These are phyloP conservation scores for Magnolia sinica DNA, from an alignment of 164 flowering plant species.

Conservation along the genomic window DNA sequence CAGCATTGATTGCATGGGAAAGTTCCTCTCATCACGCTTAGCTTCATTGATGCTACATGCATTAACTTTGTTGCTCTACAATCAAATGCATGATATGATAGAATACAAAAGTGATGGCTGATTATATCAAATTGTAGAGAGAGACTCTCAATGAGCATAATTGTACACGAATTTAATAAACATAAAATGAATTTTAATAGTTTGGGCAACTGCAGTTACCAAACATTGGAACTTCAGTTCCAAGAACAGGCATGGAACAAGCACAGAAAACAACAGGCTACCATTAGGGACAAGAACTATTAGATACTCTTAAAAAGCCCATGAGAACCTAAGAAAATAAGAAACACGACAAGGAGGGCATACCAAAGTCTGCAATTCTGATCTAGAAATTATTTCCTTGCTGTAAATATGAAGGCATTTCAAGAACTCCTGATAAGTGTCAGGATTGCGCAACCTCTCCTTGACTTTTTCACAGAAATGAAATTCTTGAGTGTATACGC, in stretches of 20 bases:
- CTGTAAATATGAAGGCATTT: constrained; percentile 65
- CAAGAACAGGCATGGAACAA: too few relatives aligned
- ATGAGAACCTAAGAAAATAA: not conserved
- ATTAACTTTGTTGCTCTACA: too few relatives aligned
- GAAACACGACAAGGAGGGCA: constrained; percentile 12
- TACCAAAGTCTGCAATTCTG: constrained; percentile 77
- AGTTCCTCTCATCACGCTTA: too few relatives aligned
- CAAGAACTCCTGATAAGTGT: constrained; percentile 60
- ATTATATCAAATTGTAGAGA: too few relatives aligned
- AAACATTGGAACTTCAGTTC: too few relatives aligned
- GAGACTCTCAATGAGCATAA: too few relatives aligned
- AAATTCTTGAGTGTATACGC: constrained; percentile 48
- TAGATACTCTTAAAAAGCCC: not conserved
- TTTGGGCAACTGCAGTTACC: not conserved
- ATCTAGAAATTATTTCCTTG: constrained; percentile 60
- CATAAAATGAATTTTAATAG: not conserved
- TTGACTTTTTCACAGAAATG: constrained; percentile 70
- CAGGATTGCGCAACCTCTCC: constrained; percentile 53
- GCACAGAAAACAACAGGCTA: not conserved
- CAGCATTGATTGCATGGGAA: too few relatives aligned
- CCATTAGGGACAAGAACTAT: not conserved
- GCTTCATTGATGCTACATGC: too few relatives aligned
- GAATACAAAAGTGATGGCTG: too few relatives aligned
- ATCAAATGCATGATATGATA: too few relatives aligned
- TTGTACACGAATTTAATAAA: not conserved